These are phyloP conservation scores for Notholithocarpus densiflorus DNA, from an alignment of 306 rosid genomes.

Conservation along the genomic window DNA sequence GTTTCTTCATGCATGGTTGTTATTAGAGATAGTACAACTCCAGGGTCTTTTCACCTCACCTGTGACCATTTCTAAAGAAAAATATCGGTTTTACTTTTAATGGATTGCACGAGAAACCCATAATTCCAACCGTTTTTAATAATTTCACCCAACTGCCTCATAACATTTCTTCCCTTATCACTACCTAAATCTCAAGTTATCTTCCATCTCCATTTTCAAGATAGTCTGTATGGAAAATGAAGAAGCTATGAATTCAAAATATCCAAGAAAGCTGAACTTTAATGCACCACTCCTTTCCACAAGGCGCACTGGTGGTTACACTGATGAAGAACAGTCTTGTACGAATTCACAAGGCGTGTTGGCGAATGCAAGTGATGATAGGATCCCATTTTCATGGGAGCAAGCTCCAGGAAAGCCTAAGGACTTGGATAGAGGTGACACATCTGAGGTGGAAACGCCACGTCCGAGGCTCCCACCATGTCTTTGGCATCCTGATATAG, in stretches of 20 bases:
- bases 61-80: conserved; percentile 46
- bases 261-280: conserved; percentile 63
- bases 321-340: conserved; percentile 24
- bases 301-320: conserved; percentile 32
- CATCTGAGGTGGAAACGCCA: conserved; percentile 34
- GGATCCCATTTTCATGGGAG: conserved; percentile 91
- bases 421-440: conserved; percentile 16
- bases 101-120: conserved; percentile 53
- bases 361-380: conserved; percentile 35
- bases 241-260: conserved; percentile 31
- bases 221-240: conserved; percentile 4
- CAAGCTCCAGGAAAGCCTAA: conserved; percentile 71
- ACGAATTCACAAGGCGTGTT: not conserved
- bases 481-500: conserved; percentile 34
- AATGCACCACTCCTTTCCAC: conserved; percentile 70
- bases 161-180: conserved; percentile 8
- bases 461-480: conserved; percentile 59
- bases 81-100: conserved; percentile 20
- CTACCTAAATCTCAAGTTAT: not conserved
- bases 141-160: conserved; percentile 38
- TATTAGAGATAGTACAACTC: not conserved
- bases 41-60: conserved; percentile 27
- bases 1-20: not conserved
- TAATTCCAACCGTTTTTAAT: conserved; percentile 45
- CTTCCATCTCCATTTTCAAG: not conserved